These are phyloP conservation scores for Didymella arachidicola DNA, from an alignment of 2,329 filamentous ascomycete species.

Conservation along the genomic window DNA sequence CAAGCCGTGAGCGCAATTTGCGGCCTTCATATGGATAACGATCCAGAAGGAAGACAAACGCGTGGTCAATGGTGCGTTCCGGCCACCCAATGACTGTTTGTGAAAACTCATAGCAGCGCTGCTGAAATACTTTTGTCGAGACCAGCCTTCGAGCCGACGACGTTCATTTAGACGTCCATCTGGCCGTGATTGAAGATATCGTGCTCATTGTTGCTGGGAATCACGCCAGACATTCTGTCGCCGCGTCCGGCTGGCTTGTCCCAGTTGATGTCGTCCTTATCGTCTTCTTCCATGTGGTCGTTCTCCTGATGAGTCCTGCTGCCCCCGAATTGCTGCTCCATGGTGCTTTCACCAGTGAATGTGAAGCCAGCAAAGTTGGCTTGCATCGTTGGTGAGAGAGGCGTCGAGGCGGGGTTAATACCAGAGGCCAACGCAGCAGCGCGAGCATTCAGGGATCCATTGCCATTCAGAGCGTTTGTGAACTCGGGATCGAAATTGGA, in stretches of 20 bases:
- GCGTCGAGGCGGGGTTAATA: conserved; percentile 83
- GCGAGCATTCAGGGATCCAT: conserved; percentile 86
- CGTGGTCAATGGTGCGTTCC: conserved; percentile 10
- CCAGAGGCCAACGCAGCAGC: conserved; percentile 86
- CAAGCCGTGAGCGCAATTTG: conserved; percentile 33
- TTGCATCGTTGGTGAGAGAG: conserved; percentile 92
- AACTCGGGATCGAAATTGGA: conserved; percentile 99
- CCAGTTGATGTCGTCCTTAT: conserved; percentile 53
- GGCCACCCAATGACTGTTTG: conserved; percentile 8
- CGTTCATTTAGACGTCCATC: conserved; percentile 45
- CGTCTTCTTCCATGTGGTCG: conserved; percentile 57
- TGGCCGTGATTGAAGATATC: conserved; percentile 58
- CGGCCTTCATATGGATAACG: conserved; percentile 38
- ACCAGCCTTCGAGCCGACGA: conserved; percentile 16
- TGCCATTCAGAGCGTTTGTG: conserved; percentile 88
- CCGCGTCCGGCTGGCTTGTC: conserved; percentile 51
- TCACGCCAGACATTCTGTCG: conserved; percentile 62
- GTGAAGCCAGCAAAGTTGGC: conserved; percentile 99
- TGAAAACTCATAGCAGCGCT: conserved; percentile 30
- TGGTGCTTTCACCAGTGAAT: conserved; percentile 95
- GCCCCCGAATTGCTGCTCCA: conserved; percentile 77
- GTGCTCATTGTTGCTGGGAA: conserved; percentile 54
- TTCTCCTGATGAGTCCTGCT: conserved; percentile 49
- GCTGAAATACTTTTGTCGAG: conserved; percentile 44
- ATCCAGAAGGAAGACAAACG: conserved; percentile 34